A percentile compares a stretch with the other conserved stretches of the same genome.
These are phyloP conservation scores for Penicillium hesseltinei DNA, from an alignment of 2,329 filamentous ascomycete genomes.

Conservation along the genomic window DNA sequence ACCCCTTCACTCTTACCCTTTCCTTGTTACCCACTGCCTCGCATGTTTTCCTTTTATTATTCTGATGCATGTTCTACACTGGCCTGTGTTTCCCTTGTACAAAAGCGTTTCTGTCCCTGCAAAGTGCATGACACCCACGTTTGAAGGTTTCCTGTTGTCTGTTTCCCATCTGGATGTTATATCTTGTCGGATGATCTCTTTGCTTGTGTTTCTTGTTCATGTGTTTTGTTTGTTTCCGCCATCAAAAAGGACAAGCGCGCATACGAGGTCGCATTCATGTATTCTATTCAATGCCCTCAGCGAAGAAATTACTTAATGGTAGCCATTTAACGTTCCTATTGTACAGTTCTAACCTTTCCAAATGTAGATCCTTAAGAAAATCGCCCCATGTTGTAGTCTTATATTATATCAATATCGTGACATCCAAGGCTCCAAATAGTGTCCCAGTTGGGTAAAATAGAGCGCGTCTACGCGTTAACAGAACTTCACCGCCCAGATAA, in stretches of 20 bases:
- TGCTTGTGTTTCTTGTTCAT: constrained; percentile 14
- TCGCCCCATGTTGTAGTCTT: not conserved
- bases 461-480: constrained; percentile 23
- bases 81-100: constrained; percentile 27
- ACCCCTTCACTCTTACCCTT: constrained; percentile 13
- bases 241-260: constrained; percentile 3
- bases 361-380: not conserved
- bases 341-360: not conserved
- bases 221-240: constrained; percentile 8
- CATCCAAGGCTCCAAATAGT: not conserved
- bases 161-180: constrained; percentile 15
- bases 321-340: constrained; percentile 8
- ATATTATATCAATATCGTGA: not conserved
- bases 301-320: constrained; percentile 25
- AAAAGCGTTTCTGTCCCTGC: constrained; percentile 31
- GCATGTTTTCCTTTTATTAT: not conserved
- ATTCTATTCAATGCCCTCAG: constrained; percentile 28
- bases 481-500: constrained; percentile 14
- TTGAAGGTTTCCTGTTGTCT: constrained; percentile 12
- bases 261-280: constrained; percentile 25
- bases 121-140: constrained; percentile 15
- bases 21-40: not conserved
- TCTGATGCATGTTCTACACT: constrained; percentile 17
- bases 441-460: constrained; percentile 23
- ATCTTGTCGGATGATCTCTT: constrained; percentile 11